Evolutionary conservation across 2,329 filamentous ascomycete species (phyloP), one percentile per base, ranked within the genome.

Genomic region (Pseudogymnoascus sp.): DNA sequence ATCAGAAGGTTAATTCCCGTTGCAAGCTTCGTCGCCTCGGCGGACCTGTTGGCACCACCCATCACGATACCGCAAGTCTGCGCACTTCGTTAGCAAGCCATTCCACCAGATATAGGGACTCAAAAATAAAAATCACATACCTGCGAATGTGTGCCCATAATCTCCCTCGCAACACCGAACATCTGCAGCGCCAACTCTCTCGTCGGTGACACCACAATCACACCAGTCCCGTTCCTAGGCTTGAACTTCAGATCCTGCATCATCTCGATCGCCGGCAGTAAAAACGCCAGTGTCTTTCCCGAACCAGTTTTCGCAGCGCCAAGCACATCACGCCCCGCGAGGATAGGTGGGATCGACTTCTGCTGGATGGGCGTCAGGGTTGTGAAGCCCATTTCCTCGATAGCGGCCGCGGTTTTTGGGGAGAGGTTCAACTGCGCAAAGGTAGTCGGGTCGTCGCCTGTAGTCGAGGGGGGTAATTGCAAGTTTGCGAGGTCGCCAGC

Each of bases 1-100:
- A 99, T 94, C 43, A 99, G 78, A 35, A 99, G 81, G 73, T 99
- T 99, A 63, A 97, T 90, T 70, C 94, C 94, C 79, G 97, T 97
- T 66, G 83, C 81, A 49, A 99, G 84, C 81, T 99, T 99, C 70
- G 96, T 92, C 0, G 90, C 92, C 77, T 99, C 94, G 10, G 92
- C 92, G 68, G 90, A 83, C 63, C 89, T 80, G 76, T 97, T 97
- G 59, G 94, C 93, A 63, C 94, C 94, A 66, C 94, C 94, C 69
- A 99, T 99, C 64, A 96, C 90, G 64, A 97, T 96, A 61, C 93
- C 93, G 70, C 92, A 95, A 4, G 93, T 97, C 71, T 86, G 37
- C 19, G 29, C 14, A 26, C 0, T 49, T 49, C 21, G 43, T 49
- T 29, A 49, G 43, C 23, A 49, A 49, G 29, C 5, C 2, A 29